phyloP scores from a whole-genome alignment of 768 basidiomycete species.

The Suillus hirtellus region DNA sequence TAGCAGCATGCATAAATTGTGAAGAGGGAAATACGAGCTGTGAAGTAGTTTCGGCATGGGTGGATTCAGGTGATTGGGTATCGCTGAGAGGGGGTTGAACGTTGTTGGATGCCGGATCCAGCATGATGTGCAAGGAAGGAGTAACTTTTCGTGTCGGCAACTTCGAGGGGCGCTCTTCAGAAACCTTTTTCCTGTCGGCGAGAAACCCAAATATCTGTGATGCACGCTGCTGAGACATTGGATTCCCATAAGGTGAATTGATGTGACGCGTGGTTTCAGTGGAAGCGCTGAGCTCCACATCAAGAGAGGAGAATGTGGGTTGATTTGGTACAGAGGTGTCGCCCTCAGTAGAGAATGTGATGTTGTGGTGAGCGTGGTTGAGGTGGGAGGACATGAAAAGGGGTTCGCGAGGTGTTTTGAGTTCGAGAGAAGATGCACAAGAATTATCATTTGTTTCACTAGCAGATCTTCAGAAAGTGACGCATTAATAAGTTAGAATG shows the following conservation, averaged over 20 bases:
- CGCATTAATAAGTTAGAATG: not conserved
- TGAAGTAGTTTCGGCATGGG: constrained; percentile 12
- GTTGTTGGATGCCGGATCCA: constrained; percentile 21
- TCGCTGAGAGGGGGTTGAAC: constrained; percentile 22
- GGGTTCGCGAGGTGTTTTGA: constrained; percentile 50
- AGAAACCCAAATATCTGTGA: constrained; percentile 78
- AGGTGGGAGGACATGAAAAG: constrained; percentile 43
- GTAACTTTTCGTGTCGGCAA: constrained; percentile 32
- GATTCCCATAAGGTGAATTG: constrained; percentile 38
- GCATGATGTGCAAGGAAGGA: constrained; percentile 32
- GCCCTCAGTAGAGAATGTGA: constrained; percentile 46
- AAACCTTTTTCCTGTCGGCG: constrained; percentile 45
- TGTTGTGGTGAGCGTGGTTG: constrained; percentile 31
- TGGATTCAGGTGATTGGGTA: constrained; percentile 20
- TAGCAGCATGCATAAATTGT: constrained; percentile 14
- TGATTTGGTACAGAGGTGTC: constrained; percentile 41
- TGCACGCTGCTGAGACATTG: constrained; percentile 63
- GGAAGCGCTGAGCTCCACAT: constrained; percentile 66
- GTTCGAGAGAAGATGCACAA: constrained; percentile 50
- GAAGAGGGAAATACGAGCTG: constrained; percentile 8
- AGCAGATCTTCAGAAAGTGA: not conserved
- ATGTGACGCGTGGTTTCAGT: constrained; percentile 37
- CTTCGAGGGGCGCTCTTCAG: constrained; percentile 36
- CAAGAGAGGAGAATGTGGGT: constrained; percentile 65
- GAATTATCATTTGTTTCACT: constrained; percentile 48